phyloP scores from a whole-genome alignment of 441 rosid species.

The Gossypium lobatum region DNA sequence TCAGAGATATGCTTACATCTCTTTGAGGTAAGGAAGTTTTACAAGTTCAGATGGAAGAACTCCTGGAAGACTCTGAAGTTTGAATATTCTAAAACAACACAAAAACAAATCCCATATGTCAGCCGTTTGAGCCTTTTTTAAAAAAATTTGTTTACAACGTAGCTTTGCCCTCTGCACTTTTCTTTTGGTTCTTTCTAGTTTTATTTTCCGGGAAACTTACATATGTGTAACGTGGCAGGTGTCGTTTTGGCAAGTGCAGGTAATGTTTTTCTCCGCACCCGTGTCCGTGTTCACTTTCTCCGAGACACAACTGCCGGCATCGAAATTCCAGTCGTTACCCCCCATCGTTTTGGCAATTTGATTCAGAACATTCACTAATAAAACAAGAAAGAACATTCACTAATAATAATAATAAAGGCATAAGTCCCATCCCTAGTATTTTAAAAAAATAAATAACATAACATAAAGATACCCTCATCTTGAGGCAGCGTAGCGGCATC shows the following conservation, averaged over 20 bases:
- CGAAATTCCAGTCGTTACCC: conserved; percentile 25
- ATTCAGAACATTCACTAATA: conserved; percentile 28
- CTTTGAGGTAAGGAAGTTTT: conserved; percentile 30
- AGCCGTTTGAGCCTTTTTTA: not conserved
- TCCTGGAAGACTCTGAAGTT: conserved; percentile 39
- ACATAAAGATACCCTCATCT: conserved; percentile 18
- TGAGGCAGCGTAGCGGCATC: conserved; percentile 19
- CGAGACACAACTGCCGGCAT: conserved; percentile 17
- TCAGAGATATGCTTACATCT: conserved; percentile 28
- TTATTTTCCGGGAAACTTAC: conserved; percentile 21
- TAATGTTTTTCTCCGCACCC: conserved; percentile 22
- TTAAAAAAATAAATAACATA: not conserved
- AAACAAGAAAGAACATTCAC: not conserved
- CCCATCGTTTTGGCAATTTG: conserved; percentile 33
- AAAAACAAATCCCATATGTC: not conserved
- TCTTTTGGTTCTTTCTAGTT: not conserved
- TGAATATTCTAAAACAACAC: conserved; percentile 28
- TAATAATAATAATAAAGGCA: not conserved
- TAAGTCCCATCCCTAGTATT: too few relatives aligned
- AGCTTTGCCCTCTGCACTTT: not conserved
- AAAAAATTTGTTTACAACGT: not conserved
- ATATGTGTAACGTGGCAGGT: conserved; percentile 34
- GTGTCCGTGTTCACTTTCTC: conserved; percentile 11
- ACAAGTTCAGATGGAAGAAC: conserved; percentile 41
- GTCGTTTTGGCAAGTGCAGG: conserved; percentile 31